Percentiles rank a stretch among this genome's conserved stretches.
Evolutionary conservation across 176 grass and related monocot genomes (phyloP).

Genomic region (Juncus effusus): DNA sequence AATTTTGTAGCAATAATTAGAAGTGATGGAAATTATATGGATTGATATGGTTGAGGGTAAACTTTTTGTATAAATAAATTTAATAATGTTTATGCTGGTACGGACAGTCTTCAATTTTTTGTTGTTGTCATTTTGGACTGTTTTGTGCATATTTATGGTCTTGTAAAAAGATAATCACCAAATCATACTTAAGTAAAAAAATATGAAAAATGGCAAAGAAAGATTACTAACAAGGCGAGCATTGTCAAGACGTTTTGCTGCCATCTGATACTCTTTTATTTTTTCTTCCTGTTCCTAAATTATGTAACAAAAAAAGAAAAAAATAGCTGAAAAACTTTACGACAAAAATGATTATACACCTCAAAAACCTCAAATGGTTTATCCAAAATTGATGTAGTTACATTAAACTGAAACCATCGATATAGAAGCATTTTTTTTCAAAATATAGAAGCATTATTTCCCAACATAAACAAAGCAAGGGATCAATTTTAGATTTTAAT

Average conservation of each 20-base stretch:
- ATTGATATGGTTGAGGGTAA: not conserved
- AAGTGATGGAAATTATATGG: not conserved
- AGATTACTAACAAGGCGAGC: conserved; percentile 64
- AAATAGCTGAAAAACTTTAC: not conserved
- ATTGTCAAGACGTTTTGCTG: conserved; percentile 76
- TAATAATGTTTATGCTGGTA: conserved; percentile 6
- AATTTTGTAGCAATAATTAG: not conserved
- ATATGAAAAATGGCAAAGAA: conserved; percentile 1
- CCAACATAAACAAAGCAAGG: not conserved
- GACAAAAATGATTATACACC: not conserved
- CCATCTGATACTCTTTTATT: conserved; percentile 67
- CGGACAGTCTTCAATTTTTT: no score
- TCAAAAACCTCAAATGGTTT: not conserved
- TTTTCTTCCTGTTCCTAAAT: conserved; percentile 53
- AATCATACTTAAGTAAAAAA: not conserved
- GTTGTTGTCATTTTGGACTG: no score
- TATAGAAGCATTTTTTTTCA: not conserved
- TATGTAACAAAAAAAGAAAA: conserved; percentile 21
- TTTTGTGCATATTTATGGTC: not conserved
- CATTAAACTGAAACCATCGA: conserved; percentile 13
- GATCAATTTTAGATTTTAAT: not conserved
- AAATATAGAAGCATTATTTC: not conserved
- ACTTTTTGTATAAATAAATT: not conserved
- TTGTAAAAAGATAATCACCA: not conserved
- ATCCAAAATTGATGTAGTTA: not conserved